Conservation (phyloP, 1,284 basidiomycete species). For the Meira miltonrushii region DNA sequence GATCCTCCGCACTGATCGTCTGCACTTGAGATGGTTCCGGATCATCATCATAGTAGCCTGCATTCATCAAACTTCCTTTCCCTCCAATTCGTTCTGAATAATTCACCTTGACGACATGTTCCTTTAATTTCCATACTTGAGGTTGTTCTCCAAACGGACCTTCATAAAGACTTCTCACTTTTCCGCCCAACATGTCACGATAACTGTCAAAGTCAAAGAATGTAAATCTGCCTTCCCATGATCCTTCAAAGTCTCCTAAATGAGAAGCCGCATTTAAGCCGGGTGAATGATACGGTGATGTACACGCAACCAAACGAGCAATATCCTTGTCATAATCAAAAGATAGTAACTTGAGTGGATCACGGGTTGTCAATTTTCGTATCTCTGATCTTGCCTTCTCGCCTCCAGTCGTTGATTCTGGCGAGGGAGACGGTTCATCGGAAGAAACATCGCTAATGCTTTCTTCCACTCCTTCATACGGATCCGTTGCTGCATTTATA, state of each 20-base stretch:
- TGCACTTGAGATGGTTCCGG: conserved; percentile 1
- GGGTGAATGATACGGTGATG: conserved; percentile 51
- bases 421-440: conserved; percentile 16
- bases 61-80: conserved; percentile 10
- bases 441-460: not conserved
- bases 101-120: conserved; percentile 53
- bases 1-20: no score
- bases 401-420: not conserved
- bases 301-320: conserved; percentile 27
- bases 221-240: conserved; percentile 59
- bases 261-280: conserved; percentile 54
- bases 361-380: conserved; percentile 7
- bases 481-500: no score
- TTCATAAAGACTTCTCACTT: conserved; percentile 56
- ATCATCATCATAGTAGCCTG: conserved; percentile 12
- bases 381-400: not conserved
- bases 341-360: conserved; percentile 24
- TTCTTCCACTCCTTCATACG: conserved; percentile 20
- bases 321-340: conserved; percentile 38
- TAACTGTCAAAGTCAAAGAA: conserved; percentile 61
- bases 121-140: conserved; percentile 59
- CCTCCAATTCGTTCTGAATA: conserved; percentile 9
- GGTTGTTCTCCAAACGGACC: conserved; percentile 59
- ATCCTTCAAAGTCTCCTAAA: conserved; percentile 55
- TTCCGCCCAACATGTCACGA: conserved; percentile 56